These are phyloP conservation scores for Populus tremula DNA, from an alignment of 345 rosid species.

Conservation along the genomic window DNA sequence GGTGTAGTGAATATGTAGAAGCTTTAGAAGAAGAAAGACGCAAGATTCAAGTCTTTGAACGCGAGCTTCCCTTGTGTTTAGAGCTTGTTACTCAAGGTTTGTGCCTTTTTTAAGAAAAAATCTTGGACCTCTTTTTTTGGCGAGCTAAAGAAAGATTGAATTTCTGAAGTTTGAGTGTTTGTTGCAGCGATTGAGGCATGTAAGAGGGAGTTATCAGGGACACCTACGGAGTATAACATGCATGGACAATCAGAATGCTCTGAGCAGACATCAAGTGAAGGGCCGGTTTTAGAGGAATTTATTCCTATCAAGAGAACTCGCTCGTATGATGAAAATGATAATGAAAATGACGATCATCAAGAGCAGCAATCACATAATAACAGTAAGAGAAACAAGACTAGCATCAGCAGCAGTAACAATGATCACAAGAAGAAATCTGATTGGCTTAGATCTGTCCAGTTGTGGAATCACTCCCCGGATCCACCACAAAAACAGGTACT, in stretches of 20 bases:
- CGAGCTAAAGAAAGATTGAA: neutral
- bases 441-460: constrained; percentile 97
- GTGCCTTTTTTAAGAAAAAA: neutral
- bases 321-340: constrained; percentile 23
- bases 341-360: constrained; percentile 4
- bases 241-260: constrained; percentile 77
- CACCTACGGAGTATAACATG: constrained; percentile 43
- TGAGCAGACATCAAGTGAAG: constrained; percentile 75
- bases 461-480: constrained; percentile 83
- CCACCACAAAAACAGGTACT: constrained; percentile 42
- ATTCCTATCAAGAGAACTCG: constrained; percentile 60
- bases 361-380: constrained; percentile 40
- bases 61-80: constrained; percentile 91
- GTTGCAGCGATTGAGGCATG: constrained; percentile 78
- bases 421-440: constrained; percentile 69
- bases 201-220: constrained; percentile 63
- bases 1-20: constrained; percentile 57
- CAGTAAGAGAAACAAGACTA: constrained; percentile 17
- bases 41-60: constrained; percentile 85
- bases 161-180: neutral
- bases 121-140: neutral
- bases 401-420: constrained; percentile 11
- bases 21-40: constrained; percentile 83
- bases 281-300: constrained; percentile 75
- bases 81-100: constrained; percentile 90